These are phyloP conservation scores for Scutellaria galericulata DNA, from an alignment of 257 asterid genomes.

Conservation along the genomic window DNA sequence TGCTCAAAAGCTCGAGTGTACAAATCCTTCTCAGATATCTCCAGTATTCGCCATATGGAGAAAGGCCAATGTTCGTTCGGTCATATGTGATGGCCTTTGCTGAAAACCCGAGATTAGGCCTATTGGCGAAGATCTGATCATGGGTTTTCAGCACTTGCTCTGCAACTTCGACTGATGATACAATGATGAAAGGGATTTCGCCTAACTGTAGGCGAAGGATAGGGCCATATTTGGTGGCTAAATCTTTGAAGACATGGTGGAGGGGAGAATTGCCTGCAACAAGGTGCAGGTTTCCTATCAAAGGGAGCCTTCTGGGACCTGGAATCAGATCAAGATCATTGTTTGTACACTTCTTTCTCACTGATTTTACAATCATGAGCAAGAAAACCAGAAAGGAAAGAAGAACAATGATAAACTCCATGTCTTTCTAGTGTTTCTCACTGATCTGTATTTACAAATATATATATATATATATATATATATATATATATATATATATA, in stretches of 20 bases:
- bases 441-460: no score
- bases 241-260: neutral
- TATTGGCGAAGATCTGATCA: neutral
- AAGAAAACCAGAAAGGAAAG: neutral
- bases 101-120: neutral
- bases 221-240: neutral
- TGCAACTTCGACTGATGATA: neutral
- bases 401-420: neutral
- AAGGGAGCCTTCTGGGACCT: neutral
- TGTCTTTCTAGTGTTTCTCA: neutral
- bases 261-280: neutral
- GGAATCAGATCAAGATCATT: neutral
- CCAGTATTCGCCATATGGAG: slow-evolving; percentile 27
- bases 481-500: no score
- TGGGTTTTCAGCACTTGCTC: slow-evolving; percentile 4
- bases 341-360: neutral
- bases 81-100: neutral
- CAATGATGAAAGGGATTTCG: neutral
- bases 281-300: neutral
- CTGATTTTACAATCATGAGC: neutral
- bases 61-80: neutral
- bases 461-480: no score
- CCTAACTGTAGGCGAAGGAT: neutral
- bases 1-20: slow-evolving; percentile 30
- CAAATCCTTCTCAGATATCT: slow-evolving; percentile 10